Conservation (phyloP, 1,139 yeast species). For the Suhomyces maxii region DNA sequence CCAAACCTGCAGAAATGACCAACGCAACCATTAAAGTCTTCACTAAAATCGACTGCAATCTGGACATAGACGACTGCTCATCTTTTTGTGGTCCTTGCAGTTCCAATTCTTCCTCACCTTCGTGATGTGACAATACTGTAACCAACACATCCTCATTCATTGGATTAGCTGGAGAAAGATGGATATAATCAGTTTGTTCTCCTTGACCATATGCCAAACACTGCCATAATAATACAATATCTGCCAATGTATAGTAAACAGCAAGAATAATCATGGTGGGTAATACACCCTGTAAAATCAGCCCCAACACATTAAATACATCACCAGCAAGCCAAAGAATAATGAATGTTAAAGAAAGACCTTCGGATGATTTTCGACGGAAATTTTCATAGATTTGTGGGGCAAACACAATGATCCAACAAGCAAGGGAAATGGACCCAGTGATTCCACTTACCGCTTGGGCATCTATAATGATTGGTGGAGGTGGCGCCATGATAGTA, state of each 20-base stretch:
- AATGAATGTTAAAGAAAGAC: conserved; percentile 78
- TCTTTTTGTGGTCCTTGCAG: conserved; percentile 1
- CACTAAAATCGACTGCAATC: conserved; percentile 32
- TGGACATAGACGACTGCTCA: conserved; percentile 15
- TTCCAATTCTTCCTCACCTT: conserved; percentile 28
- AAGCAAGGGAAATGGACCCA: conserved; percentile 90
- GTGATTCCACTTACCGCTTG: conserved; percentile 82
- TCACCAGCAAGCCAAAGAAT: conserved; percentile 89
- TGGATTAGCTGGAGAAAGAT: conserved; percentile 89
- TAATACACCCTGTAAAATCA: conserved; percentile 80
- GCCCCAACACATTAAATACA: conserved; percentile 86
- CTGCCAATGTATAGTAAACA: conserved; percentile 88
- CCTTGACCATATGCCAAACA: conserved; percentile 71
- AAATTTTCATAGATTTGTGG: conserved; percentile 96
- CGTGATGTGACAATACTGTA: conserved; percentile 42
- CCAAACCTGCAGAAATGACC: conserved; percentile 73
- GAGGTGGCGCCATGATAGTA: conserved; percentile 52
- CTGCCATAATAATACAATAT: conserved; percentile 76
- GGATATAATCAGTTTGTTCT: conserved; percentile 68
- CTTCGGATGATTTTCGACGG: conserved; percentile 79
- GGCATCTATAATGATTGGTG: conserved; percentile 69
- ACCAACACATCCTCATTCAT: conserved; percentile 66
- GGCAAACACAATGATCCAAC: conserved; percentile 97
- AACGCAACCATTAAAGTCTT: conserved; percentile 65
- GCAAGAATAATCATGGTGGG: conserved; percentile 94